These are phyloP conservation scores for Colletotrichum filicis DNA, from an alignment of 2,329 filamentous ascomycete genomes.

Conservation along the genomic window DNA sequence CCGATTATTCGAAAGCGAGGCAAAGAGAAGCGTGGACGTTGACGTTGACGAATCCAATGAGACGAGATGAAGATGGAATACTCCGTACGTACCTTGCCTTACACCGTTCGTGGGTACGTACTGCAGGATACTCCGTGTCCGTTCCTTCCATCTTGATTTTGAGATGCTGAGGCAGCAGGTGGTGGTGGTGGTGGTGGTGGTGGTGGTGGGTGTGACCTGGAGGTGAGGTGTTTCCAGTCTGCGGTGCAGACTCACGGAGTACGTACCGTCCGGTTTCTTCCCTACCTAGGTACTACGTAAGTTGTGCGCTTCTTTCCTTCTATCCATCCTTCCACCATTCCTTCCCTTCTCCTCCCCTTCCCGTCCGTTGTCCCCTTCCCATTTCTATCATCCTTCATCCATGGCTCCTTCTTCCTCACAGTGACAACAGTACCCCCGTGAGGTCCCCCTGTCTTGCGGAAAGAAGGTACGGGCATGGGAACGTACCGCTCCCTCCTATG, in stretches of 20 bases:
- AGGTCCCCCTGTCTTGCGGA: slow-evolving; percentile 3
- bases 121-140: too few relatives aligned
- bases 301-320: background rate
- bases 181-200: too few relatives aligned
- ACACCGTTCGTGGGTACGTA: too few relatives aligned
- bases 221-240: too few relatives aligned
- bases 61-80: background rate
- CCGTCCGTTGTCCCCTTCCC: background rate
- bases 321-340: background rate
- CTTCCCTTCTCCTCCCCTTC: background rate
- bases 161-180: too few relatives aligned
- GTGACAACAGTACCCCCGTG: background rate
- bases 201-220: too few relatives aligned
- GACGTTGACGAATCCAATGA: background rate
- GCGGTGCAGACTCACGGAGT: background rate
- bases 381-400: background rate
- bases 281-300: background rate
- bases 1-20: background rate
- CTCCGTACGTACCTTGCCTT: too few relatives aligned
- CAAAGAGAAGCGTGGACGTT: background rate
- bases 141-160: too few relatives aligned
- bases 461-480: background rate
- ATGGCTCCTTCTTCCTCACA: background rate
- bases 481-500: background rate
- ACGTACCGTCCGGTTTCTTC: background rate